Evolutionary conservation across 805 yeast species (phyloP), one percentile per base, ranked within the genome.

Genomic region (Candida krabiensis): DNA sequence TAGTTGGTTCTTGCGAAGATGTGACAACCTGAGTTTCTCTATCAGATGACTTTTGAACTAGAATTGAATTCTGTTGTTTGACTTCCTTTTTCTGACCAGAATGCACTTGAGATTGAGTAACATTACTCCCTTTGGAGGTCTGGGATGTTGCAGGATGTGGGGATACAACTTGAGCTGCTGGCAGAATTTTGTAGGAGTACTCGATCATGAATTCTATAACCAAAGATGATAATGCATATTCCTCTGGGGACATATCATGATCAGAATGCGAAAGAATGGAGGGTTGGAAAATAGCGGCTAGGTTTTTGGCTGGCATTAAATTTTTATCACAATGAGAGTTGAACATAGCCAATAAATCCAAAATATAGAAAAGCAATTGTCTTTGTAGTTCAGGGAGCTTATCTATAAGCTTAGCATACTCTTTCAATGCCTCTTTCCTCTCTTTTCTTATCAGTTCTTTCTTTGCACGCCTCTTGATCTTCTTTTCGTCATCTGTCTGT

Each of bases 221-320:
- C 6, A 80, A 72, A 49, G 90, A 88, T 4, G 96, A 86, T 24
- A 88, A 65, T 9, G 86, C 91, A 64, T 90, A 90, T 62, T 93
- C 97, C 22, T 80, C 87, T 1, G 97, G 97, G 28, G 83, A 78
- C 81, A 91, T 78, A 57, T 90, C 96, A 60, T 93, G 97, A 48
- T 74, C 76, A 4, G 96, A 96, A 60, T 91, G 98, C 8, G 95
- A 85, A 37, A 93, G 69, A 13, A 93, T 80, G n/a, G 96, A 86
- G 3, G 99, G 98, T 65, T 93, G 99, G 67, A 93, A 93, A 40
- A 93, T 86, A 2, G 98, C 96, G 1, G 98, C 96, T 47, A 93
- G 68, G 58, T 93, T 93, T 52, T 88, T 77, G 1, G 96, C 86
- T 2, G 96, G 80, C 99, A 93, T 93, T 47, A 87, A 69, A 59